phyloP scores from a whole-genome alignment of 2,329 filamentous ascomycete species.

The Drechmeria coniospora region DNA sequence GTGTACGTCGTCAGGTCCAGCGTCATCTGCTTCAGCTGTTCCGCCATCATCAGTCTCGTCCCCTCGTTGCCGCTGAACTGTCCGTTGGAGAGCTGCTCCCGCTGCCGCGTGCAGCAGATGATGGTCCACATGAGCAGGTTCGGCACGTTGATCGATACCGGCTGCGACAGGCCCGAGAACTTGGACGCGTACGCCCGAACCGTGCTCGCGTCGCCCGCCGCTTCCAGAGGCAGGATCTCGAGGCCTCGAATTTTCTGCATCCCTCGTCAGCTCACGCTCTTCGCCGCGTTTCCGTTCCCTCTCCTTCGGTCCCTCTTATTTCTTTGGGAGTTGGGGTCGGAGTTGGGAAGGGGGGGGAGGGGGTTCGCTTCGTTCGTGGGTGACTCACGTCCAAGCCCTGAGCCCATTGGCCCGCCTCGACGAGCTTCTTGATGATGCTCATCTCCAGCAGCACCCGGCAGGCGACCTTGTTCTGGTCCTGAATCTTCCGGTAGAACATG shows the following conservation, averaged over 20 bases:
- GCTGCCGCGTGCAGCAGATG: constrained; percentile 65
- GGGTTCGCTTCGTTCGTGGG: no score
- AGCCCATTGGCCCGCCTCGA: constrained; percentile 40
- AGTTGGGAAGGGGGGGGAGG: constrained; percentile 1
- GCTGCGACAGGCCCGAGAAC: constrained; percentile 63
- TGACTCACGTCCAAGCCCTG: constrained; percentile 41
- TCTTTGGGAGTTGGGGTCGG: no score
- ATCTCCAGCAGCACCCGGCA: constrained; percentile 43
- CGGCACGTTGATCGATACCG: constrained; percentile 78
- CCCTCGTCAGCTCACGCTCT: constrained; percentile 6
- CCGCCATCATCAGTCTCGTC: constrained; percentile 47
- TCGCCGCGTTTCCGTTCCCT: no score
- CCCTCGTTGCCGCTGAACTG: constrained; percentile 62
- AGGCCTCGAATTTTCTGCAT: constrained; percentile 54
- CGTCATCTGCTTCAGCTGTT: constrained; percentile 62
- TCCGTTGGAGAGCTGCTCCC: constrained; percentile 52
- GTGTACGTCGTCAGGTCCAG: constrained; percentile 90
- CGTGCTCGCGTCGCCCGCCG: constrained; percentile 55
- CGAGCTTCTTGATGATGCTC: constrained; percentile 43
- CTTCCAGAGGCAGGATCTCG: constrained; percentile 65
- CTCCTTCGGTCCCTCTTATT: no score
- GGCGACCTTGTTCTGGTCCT: constrained; percentile 39
- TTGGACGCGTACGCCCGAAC: constrained; percentile 70
- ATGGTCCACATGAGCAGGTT: constrained; percentile 92
- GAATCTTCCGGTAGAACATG: constrained; percentile 44